Conservation (phyloP, 768 basidiomycete species). For the Mycena belliarum region DNA sequence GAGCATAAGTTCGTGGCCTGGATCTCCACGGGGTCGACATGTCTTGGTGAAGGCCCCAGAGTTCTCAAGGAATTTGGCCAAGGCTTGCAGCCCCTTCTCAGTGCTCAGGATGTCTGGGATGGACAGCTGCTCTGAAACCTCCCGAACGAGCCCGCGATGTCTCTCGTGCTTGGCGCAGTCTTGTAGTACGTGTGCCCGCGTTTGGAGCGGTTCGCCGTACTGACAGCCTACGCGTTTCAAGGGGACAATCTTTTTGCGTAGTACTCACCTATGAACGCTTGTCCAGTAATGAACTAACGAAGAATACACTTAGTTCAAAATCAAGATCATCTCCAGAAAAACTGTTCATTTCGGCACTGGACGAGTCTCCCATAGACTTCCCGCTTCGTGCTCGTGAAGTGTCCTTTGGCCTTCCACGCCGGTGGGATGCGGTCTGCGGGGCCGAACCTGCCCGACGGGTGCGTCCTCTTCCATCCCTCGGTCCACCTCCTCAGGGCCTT, state of each 20-base stretch:
- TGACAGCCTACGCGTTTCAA: too few species aligned
- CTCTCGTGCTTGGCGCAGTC: conserved; percentile 3
- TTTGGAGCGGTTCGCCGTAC: conserved; percentile 1
- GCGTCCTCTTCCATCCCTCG: conserved; percentile 1
- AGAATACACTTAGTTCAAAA: too few species aligned
- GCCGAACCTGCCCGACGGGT: background rate
- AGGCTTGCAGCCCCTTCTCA: background rate
- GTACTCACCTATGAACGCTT: conserved; percentile 24
- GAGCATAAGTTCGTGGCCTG: background rate
- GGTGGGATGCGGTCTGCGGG: background rate
- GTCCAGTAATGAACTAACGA: too few species aligned
- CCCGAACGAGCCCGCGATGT: background rate
- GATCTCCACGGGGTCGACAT: too few species aligned
- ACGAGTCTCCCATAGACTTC: conserved; percentile 13
- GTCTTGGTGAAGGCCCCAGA: background rate
- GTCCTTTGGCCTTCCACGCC: conserved; percentile 2
- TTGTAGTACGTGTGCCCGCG: conserved; percentile 19
- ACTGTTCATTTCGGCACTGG: too few species aligned
- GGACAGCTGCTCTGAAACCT: background rate
- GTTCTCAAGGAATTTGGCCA: background rate
- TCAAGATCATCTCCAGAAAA: too few species aligned
- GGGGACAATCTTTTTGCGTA: too few species aligned
- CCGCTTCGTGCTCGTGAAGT: conserved; percentile 8
- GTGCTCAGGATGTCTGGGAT: background rate
- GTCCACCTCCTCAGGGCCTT: conserved; percentile 3